Base-by-base conservation (phyloP, 495 filamentous ascomycete genomes). In the Chlorociboria aeruginascens region DNA sequence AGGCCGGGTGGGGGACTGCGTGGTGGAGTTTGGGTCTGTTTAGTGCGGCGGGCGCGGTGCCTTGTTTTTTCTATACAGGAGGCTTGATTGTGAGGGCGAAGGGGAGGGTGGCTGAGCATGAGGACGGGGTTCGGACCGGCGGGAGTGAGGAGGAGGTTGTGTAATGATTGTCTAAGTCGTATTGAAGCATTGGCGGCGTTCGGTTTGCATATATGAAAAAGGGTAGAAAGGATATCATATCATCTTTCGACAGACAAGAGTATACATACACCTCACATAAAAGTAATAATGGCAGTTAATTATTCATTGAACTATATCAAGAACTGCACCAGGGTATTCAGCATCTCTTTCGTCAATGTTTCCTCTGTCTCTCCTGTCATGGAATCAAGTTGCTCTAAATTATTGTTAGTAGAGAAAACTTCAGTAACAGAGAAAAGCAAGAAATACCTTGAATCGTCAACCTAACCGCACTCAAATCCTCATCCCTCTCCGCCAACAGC, bases 401-500 rank as follows among this genome's bases (percentile, higher is more conserved):
- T 12, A 31, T 9, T 10, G 49, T 62, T 47, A 59, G 67, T 39
- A 52, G 41, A 29, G 12, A 13, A 31, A 20, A 33, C 2, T 31
- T n/a, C 13, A 14, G 6, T 16, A 32, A 16, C n/a, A n/a, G 37
- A 40, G 13, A 11, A 3, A n/a, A 32, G 56, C 66, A 4, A 4
- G 20, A 25, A 25, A 49, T 65, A 81, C 80, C 80, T 70, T 79
- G 65, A 34, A 98, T 63, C n/a, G 87, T 90, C 13, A 47, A 61
- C 50, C 63, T 77, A 29, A 96, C 62, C 20, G 79, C 68, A 6
- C 53, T 68, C 41, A 95, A 56, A 6, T 63, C 61, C 57, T 87
- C 81, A 50, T 85, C 83, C 6, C 77, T 69, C 46, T 85, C 82
- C 28, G 73, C 79, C 30, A 95, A 65, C 25, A 82, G 59, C 14